Base-by-base conservation (phyloP, 768 basidiomycete species). In the Leccinum incarnatum region DNA sequence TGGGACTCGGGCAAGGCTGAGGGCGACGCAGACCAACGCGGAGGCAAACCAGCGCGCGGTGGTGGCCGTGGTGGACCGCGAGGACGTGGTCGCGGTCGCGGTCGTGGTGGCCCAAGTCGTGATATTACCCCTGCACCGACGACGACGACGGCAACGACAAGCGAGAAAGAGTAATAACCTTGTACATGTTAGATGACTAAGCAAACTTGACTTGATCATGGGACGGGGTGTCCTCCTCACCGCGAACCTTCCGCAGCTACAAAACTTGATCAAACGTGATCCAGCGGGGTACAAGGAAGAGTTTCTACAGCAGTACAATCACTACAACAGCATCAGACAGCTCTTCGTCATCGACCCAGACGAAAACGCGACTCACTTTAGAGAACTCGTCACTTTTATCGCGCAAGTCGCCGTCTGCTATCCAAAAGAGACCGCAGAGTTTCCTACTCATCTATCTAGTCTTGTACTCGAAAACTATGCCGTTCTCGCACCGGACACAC, bases 211-310 rank as follows among this genome's bases (percentile, higher is more conserved):
- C 10, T 36, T 30, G 21, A 29, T 1, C 32, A 53, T 62, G 61
- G 45, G 50, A 9, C 63, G 59, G 4, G 64, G 63, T 4, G 34
- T 52, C 23, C 81, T 94, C 56, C 82, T 96, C 64, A 88, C 92
- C 32, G 84, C 91, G 15, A 96, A 96, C 69, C 83, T 98, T 9
- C 95, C 97, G 0, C 93, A 97, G 69, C 81, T 99, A 8, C 96
- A 98, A 73, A 98, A 98, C 71, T 81, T 98, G 54, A 95, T 99
- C 73, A 99, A 99, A 71, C 84, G 97, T 47, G 93, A 97, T 72
- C 91, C 96, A 3, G 74, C 77, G 9, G 87, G 84, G 0, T 98
- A 99, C 78, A 89, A 85, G 70, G 96, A 98, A 61, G 97, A 99
- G 66, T 99, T 98, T 65, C 70, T 95, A 15, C 93, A 93, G 63